Percentiles rank a stretch among this genome's conserved stretches.
phyloP scores from a whole-genome alignment of 2,329 filamentous ascomycete species.

The Colletotrichum filicis region DNA sequence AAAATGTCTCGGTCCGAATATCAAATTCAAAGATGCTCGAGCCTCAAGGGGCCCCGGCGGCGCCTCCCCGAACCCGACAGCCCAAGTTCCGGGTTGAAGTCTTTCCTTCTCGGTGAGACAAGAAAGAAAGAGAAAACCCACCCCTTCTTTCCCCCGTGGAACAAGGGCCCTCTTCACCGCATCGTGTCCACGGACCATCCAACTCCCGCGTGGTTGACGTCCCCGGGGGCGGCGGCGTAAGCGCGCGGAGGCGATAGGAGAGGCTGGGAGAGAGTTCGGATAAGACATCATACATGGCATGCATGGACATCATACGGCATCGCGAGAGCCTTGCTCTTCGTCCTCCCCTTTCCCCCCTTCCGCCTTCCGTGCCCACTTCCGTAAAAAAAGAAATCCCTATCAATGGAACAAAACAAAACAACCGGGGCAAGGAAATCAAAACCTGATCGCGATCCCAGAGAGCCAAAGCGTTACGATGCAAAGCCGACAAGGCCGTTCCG shows the following conservation, averaged over 20 bases:
- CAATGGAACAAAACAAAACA: constrained; percentile 16
- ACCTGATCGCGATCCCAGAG: background rate
- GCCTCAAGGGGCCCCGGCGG: background rate
- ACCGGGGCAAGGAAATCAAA: background rate
- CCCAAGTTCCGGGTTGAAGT: background rate
- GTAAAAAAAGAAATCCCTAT: background rate
- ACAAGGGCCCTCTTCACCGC: background rate
- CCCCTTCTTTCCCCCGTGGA: background rate
- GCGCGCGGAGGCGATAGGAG: background rate
- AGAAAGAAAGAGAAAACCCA: background rate
- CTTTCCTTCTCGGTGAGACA: constrained; percentile 14
- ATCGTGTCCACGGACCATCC: constrained; percentile 13
- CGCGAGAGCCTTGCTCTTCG: background rate
- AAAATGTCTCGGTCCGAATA: background rate
- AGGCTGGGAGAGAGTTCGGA: background rate
- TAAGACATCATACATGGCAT: background rate
- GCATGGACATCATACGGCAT: constrained; percentile 5
- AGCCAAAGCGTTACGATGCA: constrained; percentile 3
- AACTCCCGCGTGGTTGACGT: background rate
- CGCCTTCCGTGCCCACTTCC: background rate
- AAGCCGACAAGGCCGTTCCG: constrained; percentile 14
- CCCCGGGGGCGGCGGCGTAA: background rate
- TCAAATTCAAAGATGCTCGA: background rate
- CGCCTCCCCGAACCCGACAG: background rate
- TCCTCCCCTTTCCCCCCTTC: background rate